These are phyloP conservation scores for Emericellopsis terricola DNA, from an alignment of 495 filamentous ascomycete genomes.

Conservation along the genomic window DNA sequence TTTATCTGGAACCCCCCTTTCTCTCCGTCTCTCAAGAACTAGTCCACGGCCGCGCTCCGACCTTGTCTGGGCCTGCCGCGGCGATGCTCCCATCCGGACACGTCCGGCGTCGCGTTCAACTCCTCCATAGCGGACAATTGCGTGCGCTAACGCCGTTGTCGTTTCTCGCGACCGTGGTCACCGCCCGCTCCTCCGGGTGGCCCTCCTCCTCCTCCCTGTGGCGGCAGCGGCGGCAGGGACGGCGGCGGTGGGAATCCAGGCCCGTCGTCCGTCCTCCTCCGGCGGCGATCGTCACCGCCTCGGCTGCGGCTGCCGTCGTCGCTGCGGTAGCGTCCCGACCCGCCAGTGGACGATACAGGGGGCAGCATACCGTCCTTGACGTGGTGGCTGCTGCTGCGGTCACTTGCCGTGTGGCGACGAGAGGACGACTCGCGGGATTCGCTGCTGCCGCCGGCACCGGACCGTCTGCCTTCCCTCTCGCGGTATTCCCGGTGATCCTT, in stretches of 20 bases:
- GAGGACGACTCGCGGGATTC: too few relatives aligned
- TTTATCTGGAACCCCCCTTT: too few relatives aligned
- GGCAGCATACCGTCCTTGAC: too few relatives aligned
- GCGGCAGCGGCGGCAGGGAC: too few relatives aligned
- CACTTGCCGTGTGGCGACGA: too few relatives aligned
- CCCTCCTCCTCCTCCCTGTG: conserved; percentile 1
- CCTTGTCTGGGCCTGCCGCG: background rate
- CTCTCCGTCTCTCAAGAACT: background rate
- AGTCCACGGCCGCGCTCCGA: background rate
- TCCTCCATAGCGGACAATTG: too few relatives aligned
- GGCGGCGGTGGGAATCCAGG: too few relatives aligned
- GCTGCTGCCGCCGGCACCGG: too few relatives aligned
- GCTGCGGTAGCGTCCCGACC: conserved; percentile 1
- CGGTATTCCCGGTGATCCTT: conserved; percentile 22
- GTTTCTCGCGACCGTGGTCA: conserved; percentile 10
- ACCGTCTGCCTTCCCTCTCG: conserved; percentile 17
- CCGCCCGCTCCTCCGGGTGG: conserved; percentile 3
- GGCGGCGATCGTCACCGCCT: background rate
- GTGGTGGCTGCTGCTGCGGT: too few relatives aligned
- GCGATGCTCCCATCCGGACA: background rate
- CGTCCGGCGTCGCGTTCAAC: background rate
- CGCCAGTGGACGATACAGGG: too few relatives aligned
- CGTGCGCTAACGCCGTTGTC: conserved; percentile 6
- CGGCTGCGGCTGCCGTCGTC: background rate
- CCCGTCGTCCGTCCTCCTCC: background rate